Conservation (phyloP, 768 basidiomycete genomes). For the Xerocomus spinulosus region DNA sequence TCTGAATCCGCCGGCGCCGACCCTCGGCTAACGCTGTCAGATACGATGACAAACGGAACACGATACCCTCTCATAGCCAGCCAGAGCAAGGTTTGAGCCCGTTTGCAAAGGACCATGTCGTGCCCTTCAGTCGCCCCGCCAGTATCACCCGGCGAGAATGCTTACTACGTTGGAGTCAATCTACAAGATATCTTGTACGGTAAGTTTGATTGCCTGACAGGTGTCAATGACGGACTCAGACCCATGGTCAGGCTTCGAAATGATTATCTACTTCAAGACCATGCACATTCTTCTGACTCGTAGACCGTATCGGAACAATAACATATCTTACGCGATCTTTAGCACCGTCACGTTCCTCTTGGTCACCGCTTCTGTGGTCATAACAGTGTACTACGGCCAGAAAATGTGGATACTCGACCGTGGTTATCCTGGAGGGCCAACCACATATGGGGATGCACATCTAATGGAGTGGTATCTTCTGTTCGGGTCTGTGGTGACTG, state of each 20-base stretch:
- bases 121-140: not conserved
- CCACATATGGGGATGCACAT: slow-evolving; percentile 14
- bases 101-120: not conserved
- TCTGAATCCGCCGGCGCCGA: too few species aligned
- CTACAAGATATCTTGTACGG: not conserved
- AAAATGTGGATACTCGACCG: slow-evolving; percentile 28
- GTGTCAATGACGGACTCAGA: not conserved
- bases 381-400: slow-evolving; percentile 12
- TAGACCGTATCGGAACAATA: not conserved
- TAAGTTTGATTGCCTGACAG: not conserved
- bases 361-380: slow-evolving; percentile 25
- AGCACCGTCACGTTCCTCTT: slow-evolving; percentile 20
- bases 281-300: slow-evolving; percentile 6
- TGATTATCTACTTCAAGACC: slow-evolving; percentile 14
- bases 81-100: too few species aligned
- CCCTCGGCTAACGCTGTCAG: too few species aligned
- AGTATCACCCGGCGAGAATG: too few species aligned
- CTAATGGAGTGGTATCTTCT: slow-evolving; percentile 13
- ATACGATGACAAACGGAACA: too few species aligned
- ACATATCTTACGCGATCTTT: slow-evolving; percentile 11
- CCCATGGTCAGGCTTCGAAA: slow-evolving; percentile 9
- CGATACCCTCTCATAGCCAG: too few species aligned
- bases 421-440: slow-evolving; percentile 29
- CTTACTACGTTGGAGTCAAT: not conserved
- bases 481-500: slow-evolving; percentile 13